Conservation (phyloP, 108 stramenopile genomes). For the Fragilariopsis cylindrus region DNA sequence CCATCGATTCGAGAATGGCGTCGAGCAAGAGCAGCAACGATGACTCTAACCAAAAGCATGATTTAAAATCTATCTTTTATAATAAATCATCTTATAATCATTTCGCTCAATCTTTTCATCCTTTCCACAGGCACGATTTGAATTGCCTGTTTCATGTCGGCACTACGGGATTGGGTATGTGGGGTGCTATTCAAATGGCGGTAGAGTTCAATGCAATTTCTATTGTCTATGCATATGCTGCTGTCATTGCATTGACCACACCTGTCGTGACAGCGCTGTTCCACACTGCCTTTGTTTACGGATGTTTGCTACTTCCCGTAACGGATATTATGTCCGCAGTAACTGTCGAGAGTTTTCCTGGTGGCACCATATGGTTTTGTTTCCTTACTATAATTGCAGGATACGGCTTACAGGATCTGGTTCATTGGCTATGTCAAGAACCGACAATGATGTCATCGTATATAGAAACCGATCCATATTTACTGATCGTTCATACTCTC, state of each 20-base stretch:
- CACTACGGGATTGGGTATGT: slow-evolving; percentile 51
- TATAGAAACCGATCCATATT: slow-evolving; percentile 40
- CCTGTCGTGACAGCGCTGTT: slow-evolving; percentile 42
- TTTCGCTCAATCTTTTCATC: slow-evolving; percentile 48
- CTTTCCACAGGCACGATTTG: slow-evolving; percentile 55
- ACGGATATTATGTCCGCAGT: neutral
- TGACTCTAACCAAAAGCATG: slow-evolving; percentile 13
- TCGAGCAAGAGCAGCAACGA: neutral
- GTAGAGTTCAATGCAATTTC: neutral
- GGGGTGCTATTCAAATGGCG: slow-evolving; percentile 49
- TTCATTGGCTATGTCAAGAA: slow-evolving; percentile 42
- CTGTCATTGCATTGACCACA: slow-evolving; percentile 32
- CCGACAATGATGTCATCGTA: slow-evolving; percentile 49
- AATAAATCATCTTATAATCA: slow-evolving; percentile 41
- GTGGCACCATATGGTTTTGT: slow-evolving; percentile 10
- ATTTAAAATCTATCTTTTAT: slow-evolving; percentile 29
- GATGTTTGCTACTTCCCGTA: slow-evolving; percentile 22
- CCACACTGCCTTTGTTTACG: slow-evolving; percentile 47
- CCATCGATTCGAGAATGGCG: neutral
- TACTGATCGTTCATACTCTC: slow-evolving; percentile 49
- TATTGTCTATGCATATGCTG: slow-evolving; percentile 36
- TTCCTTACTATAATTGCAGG: slow-evolving; percentile 40
- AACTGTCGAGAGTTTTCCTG: neutral
- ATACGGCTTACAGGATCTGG: slow-evolving; percentile 51
- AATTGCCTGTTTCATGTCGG: slow-evolving; percentile 45